phyloP scores from a whole-genome alignment of 164 flowering plant genomes.

The Aristolochia contorta region DNA sequence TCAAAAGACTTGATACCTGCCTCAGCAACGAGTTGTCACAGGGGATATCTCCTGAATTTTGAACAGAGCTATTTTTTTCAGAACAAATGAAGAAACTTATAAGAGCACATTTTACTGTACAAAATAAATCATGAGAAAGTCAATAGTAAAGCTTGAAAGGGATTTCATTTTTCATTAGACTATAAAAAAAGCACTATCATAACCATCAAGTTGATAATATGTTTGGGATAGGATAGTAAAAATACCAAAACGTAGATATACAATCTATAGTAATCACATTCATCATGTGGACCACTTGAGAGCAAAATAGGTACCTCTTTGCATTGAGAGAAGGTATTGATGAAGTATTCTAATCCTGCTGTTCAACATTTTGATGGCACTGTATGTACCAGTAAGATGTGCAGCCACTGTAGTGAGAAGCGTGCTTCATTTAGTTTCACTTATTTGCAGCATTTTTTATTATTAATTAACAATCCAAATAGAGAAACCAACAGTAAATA shows the following conservation, averaged over 20 bases:
- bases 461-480: too few relatives aligned
- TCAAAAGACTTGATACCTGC: slow-evolving; percentile 85
- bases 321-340: slow-evolving; percentile 82
- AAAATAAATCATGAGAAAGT: too few relatives aligned
- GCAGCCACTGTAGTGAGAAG: slow-evolving; percentile 74
- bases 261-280: background rate
- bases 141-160: background rate
- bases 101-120: background rate
- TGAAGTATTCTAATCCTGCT: slow-evolving; percentile 81
- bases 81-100: background rate
- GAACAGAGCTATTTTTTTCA: background rate
- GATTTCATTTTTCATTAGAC: too few relatives aligned
- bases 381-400: slow-evolving; percentile 90
- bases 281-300: too few relatives aligned
- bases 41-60: slow-evolving; percentile 67
- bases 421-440: slow-evolving; percentile 4
- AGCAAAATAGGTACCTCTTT: slow-evolving; percentile 44
- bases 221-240: background rate
- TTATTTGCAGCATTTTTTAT: background rate
- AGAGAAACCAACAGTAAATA: too few relatives aligned
- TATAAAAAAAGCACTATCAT: too few relatives aligned
- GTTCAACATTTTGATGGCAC: slow-evolving; percentile 96
- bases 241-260: background rate
- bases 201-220: too few relatives aligned
- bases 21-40: slow-evolving; percentile 74